phyloP scores from a whole-genome alignment of 2,329 filamentous ascomycete species.

The Thelonectria blattea region DNA sequence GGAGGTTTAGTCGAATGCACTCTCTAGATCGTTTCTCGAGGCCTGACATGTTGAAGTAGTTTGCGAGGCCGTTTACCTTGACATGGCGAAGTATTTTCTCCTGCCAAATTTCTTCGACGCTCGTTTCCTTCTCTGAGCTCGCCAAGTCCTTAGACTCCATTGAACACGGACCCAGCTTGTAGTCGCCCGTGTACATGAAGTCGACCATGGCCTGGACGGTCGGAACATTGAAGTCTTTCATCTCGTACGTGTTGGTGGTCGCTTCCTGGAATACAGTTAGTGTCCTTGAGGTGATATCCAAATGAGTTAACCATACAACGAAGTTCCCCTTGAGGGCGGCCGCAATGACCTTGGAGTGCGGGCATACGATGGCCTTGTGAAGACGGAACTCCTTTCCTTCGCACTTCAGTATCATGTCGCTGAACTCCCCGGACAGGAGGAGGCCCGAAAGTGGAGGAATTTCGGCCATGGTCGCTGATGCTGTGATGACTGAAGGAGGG shows the following conservation, averaged over 20 bases:
- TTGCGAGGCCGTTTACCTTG: no score
- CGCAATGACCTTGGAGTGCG: slow-evolving; percentile 27
- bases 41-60: no score
- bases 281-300: background rate
- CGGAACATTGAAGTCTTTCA: slow-evolving; percentile 23
- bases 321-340: slow-evolving; percentile 21
- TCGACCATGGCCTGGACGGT: slow-evolving; percentile 30
- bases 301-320: no score
- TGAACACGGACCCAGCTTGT: no score
- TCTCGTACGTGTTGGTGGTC: slow-evolving; percentile 17
- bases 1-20: no score
- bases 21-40: no score
- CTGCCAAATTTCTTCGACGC: no score
- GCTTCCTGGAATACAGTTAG: slow-evolving; percentile 22
- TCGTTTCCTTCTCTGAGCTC: no score
- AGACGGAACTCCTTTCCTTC: slow-evolving; percentile 26
- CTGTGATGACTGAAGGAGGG: no score
- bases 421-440: slow-evolving; percentile 20
- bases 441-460: background rate
- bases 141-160: no score
- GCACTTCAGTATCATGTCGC: slow-evolving; percentile 31
- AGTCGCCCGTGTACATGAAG: slow-evolving; percentile 32
- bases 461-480: background rate
- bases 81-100: no score
- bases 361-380: slow-evolving; percentile 31